Base-by-base conservation (phyloP, 169 alveolate genomes). In the Eimeria necatrix region DNA sequence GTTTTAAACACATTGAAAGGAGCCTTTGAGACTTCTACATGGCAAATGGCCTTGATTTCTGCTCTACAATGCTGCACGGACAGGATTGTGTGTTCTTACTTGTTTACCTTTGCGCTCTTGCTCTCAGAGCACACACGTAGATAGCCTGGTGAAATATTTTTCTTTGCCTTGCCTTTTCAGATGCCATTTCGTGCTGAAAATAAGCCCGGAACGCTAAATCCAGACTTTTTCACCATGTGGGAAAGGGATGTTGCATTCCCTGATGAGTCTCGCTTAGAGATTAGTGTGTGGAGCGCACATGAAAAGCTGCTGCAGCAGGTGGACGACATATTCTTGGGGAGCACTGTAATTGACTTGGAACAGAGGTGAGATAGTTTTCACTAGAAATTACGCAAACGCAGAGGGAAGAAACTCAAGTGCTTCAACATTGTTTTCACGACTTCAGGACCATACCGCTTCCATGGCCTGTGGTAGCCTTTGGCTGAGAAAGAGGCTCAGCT, bases 281-380 rank as follows among this genome's bases (percentile, higher is more conserved):
- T 97, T 24, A 26, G 96, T 73, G 96, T 97, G 68, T 96, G 96
- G 95, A 93, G 96, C 60, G 97, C 96, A 22, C 96, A 95, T 51
- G 96, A 95, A 85, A 90, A 86, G 24, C 87, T 93, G 80, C 93
- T 94, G 76, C 98, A 97, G 88, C 96, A 93, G 84, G 88, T 95
- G 64, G 96, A 88, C 53, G 99, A 98, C 93, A 73, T 93, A 53
- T 93, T 96, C 93, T 94, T 98, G n/a, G 99, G 98, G 16, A 96
- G 98, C 26, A 98, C 99, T n/a, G 96, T 95, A 51, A 96, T 98
- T 71, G 98, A 98, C 96, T 95, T 98, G 90, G 98, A 97, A 91
- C 98, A 98, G 94, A 93, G 96, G 96, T 95, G 81, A 41, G 95
- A 3, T 46, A 49, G 60, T 46, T 18, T 74, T 32, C 41, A 32